Evolutionary conservation across 2,329 filamentous ascomycete genomes (phyloP).

Genomic region (Xylariaceae sp.): DNA sequence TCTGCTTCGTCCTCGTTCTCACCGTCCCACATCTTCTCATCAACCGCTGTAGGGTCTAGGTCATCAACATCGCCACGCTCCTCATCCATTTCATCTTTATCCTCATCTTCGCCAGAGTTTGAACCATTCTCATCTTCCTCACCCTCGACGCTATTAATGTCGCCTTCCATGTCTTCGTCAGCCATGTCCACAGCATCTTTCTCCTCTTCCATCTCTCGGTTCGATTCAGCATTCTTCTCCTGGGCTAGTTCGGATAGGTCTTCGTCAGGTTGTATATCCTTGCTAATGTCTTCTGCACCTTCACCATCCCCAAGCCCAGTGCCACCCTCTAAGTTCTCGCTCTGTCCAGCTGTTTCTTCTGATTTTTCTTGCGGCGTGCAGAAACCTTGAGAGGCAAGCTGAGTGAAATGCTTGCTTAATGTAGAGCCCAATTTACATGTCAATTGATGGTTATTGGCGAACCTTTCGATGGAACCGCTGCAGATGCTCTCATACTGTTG

Average conservation of each 20-base stretch:
- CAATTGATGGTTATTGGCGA: slow-evolving; percentile 62
- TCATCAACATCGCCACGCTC: slow-evolving; percentile 89
- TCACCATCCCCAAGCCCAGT: slow-evolving; percentile 94
- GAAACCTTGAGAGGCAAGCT: slow-evolving; percentile 81
- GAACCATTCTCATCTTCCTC: slow-evolving; percentile 58
- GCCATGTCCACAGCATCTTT: slow-evolving; percentile 90
- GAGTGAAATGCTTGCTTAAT: slow-evolving; percentile 71
- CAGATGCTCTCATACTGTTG: slow-evolving; percentile 66
- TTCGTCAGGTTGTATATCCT: slow-evolving; percentile 91
- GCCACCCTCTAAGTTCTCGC: slow-evolving; percentile 80
- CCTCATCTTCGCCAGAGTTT: slow-evolving; percentile 59
- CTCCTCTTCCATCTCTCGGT: slow-evolving; percentile 68
- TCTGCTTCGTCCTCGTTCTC: slow-evolving; percentile 73
- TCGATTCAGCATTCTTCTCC: slow-evolving; percentile 64
- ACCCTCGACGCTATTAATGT: slow-evolving; percentile 63
- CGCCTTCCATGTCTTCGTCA: slow-evolving; percentile 84
- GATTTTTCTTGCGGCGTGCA: slow-evolving; percentile 83
- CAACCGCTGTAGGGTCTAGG: slow-evolving; percentile 80
- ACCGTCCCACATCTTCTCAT: slow-evolving; percentile 99
- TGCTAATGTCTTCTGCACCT: slow-evolving; percentile 95
- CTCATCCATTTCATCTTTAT: slow-evolving; percentile 75
- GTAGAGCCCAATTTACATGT: slow-evolving; percentile 71
- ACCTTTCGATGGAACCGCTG: slow-evolving; percentile 53
- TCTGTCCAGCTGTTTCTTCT: slow-evolving; percentile 63
- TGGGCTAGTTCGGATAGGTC: slow-evolving; percentile 89